Base-by-base conservation (phyloP, 495 filamentous ascomycete genomes). In the Cercophora newfieldiana region DNA sequence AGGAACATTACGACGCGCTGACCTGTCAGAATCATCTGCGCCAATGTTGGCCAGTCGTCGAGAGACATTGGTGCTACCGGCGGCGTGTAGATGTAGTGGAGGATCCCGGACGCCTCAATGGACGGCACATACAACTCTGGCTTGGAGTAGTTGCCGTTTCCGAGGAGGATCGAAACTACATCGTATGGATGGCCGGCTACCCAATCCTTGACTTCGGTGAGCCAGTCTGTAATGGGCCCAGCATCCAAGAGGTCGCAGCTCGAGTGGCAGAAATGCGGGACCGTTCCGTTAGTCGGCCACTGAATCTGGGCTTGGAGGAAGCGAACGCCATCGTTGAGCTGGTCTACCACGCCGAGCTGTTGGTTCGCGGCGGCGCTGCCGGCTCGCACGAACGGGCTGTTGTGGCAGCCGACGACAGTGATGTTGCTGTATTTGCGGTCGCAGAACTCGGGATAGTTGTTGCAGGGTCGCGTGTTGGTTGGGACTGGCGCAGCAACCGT, bases 131-230 rank as follows among this genome's bases (percentile, higher is more conserved):
- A 83, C 22, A 77, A 29, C 18, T 76, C 72, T 3, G 81, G 78
- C 16, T 65, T 72, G 24, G 80, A 82, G 64, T 82, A 89, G 78
- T 95, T 92, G 66, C 83, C 87, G 76, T 98, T 98, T 18, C 90
- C 92, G 54, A 98, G 85, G 7, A 98, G 79, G 59, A 97, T 86
- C 4, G 93, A 97, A n/a, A 98, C 86, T 4, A 97, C 89, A 67
- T 98, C 93, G 75, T 92, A 95, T 0, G 92, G 93, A 69, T 98
- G 87, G 1, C 74, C 72, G 6, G 79, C 78, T 19, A 98, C 86
- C 94, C 94, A 98, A 53, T 77, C 69, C 58, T 81, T 81, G 24
- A 98, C 89, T 8, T 77, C 80, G 0, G 77, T 79, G 37, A 98
- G 86, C 78, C 93, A 95, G 30, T 83, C 81, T 61, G 91, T 86